Conservation (phyloP, 1,139 yeast genomes). For the Blastobotrys serpentis region DNA sequence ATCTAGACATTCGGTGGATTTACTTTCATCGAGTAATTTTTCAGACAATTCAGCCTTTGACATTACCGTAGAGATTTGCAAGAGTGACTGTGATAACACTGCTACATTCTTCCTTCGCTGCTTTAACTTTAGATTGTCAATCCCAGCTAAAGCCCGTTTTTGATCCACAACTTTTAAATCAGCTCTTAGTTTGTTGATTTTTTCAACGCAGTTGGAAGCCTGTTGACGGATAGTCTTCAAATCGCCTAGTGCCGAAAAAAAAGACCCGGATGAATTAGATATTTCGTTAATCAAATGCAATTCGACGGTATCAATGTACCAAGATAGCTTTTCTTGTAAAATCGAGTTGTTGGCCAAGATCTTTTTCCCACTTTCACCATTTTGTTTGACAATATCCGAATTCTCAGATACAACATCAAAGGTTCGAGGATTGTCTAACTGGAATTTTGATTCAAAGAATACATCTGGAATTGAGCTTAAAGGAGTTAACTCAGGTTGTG, state of each 20-base stretch:
- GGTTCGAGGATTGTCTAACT: conserved; percentile 83
- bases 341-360: conserved; percentile 49
- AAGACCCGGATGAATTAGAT: conserved; percentile 77
- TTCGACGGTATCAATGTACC: conserved; percentile 84
- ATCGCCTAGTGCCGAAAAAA: conserved; percentile 80
- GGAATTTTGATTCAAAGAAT: conserved; percentile 65
- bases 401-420: conserved; percentile 71
- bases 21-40: conserved; percentile 19
- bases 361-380: conserved; percentile 25
- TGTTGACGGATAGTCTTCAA: conserved; percentile 60
- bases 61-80: conserved; percentile 46
- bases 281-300: conserved; percentile 77
- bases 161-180: conserved; percentile 43
- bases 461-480: conserved; percentile 59
- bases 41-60: conserved; percentile 29
- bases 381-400: conserved; percentile 38
- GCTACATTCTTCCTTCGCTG: conserved; percentile 60
- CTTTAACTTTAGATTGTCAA: conserved; percentile 52
- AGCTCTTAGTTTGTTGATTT: conserved; percentile 48
- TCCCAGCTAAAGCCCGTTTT: conserved; percentile 53
- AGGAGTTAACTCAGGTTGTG: conserved; percentile 27
- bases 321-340: conserved; percentile 77
- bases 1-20: conserved; percentile 47
- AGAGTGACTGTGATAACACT: conserved; percentile 58
- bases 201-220: conserved; percentile 52